Base-by-base conservation (phyloP, 139 green algal genomes). In the Tetradesmus obliquus region DNA sequence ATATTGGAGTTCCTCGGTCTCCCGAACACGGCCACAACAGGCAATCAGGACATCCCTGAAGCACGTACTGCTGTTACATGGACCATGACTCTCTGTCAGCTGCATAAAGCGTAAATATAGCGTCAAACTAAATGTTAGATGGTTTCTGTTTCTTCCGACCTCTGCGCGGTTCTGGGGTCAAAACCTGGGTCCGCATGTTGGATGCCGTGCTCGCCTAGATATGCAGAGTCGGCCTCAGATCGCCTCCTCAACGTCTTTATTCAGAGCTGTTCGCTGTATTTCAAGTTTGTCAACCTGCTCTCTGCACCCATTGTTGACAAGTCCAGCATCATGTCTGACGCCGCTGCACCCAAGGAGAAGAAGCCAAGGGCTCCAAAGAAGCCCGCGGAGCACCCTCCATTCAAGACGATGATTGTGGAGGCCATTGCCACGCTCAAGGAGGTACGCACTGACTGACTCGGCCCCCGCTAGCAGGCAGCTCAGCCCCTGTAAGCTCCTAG, bases 371-470 rank as follows among this genome's bases (percentile, higher is more conserved):
- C 85, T 32, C 72, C 72, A 7, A 84, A 88, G 80, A 92, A 92
- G 32, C 86, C 89, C 15, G 89, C 93, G 4, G 83, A 90, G 24
- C 93, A 95, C 82, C 93, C 93, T 10, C 82, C 82, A 13, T 95
- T 93, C 88, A 53, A 82, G 13, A 51, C n/a, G n/a, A 94, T 97
- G 87, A 93, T 98, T 22, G 93, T 92, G 13, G 96, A 95, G 81
- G 97, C 97, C 55, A 95, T 98, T 87, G 79, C 92, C 58, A 79
- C 89, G 8, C 95, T 98, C 58, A 98, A 98, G 93, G 97, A 92
- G 88, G 88, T 91, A 57, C 53, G 82, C 51, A 72, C 53, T 85
- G 80, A 53, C 24, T 76, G 66, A 13, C 15, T 76, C 66, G 17
- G 66, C 66, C n/a, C 66, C n/a, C 66, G 66, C 66, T 76, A 76